Conservation (phyloP, 257 asterid species). For the Galeopsis tetrahit region DNA sequence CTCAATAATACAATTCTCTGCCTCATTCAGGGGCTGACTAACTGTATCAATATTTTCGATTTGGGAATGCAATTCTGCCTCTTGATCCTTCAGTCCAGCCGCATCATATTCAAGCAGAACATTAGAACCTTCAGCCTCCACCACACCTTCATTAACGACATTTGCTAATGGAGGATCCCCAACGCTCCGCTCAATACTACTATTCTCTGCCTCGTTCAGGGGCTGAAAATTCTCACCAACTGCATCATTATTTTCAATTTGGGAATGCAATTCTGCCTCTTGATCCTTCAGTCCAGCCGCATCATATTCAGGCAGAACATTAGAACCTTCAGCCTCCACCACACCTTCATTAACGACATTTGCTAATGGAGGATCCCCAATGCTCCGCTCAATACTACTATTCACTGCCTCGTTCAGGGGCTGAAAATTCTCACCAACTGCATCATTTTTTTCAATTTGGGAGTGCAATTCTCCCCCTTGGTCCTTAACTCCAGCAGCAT, state of each 20-base stretch:
- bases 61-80: conserved; percentile 14
- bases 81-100: conserved; percentile 7
- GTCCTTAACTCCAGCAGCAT: conserved; percentile 5
- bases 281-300: background rate
- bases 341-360: background rate
- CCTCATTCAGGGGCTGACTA: conserved; percentile 17
- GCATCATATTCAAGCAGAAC: conserved; percentile 1
- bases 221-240: conserved; percentile 12
- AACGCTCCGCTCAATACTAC: background rate
- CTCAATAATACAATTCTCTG: background rate
- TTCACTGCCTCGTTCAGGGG: conserved; percentile 10
- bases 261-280: conserved; percentile 12
- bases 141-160: background rate
- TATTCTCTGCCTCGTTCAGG: conserved; percentile 19
- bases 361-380: conserved; percentile 14
- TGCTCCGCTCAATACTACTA: background rate
- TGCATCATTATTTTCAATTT: conserved; percentile 18
- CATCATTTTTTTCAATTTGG: conserved; percentile 23
- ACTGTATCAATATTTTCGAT: conserved; percentile 19
- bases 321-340: background rate
- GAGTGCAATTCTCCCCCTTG: conserved; percentile 2
- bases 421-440: conserved; percentile 5
- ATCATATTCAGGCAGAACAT: conserved; percentile 5
- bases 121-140: background rate
- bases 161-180: conserved; percentile 19